Conservation (phyloP, 2,329 filamentous ascomycete species). For the Lachnellula hyalina region DNA sequence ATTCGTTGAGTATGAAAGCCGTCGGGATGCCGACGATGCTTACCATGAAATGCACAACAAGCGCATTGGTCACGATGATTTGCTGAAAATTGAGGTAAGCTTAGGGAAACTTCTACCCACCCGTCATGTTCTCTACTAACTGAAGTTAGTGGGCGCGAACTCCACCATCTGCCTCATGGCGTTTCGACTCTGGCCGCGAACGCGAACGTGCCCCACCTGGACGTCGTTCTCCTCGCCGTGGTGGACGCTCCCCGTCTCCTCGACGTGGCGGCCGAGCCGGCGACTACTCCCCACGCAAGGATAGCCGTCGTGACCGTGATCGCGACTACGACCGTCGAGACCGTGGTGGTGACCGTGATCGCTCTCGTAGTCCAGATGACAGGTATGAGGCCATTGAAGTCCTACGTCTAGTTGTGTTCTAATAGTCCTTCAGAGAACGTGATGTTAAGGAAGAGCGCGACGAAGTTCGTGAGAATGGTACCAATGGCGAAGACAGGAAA, state of each 20-base stretch:
- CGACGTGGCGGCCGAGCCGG: constrained; percentile 60
- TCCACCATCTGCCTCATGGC: constrained; percentile 95
- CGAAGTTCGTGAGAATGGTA: constrained; percentile 68
- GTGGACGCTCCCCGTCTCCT: constrained; percentile 70
- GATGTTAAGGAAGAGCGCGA: constrained; percentile 54
- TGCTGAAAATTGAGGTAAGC: constrained; percentile 93
- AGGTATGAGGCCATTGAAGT: constrained; percentile 38
- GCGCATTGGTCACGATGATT: constrained; percentile 85
- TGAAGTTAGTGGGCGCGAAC: constrained; percentile 90
- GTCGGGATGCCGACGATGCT: constrained; percentile 95
- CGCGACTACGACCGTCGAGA: constrained; percentile 69
- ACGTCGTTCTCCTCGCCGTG: constrained; percentile 58
- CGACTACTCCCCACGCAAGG: constrained; percentile 83
- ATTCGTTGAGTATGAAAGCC: constrained; percentile 98
- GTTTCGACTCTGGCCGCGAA: constrained; percentile 88
- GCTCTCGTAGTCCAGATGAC: constrained; percentile 65
- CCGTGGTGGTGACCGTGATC: constrained; percentile 54
- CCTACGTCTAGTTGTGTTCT: neutral
- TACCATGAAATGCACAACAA: constrained; percentile 99
- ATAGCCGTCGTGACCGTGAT: constrained; percentile 77
- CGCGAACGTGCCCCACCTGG: constrained; percentile 49
- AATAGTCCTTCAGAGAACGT: constrained; percentile 34
- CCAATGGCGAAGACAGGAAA: constrained; percentile 88
- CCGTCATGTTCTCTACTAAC: constrained; percentile 2
- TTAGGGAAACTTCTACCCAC: neutral